Evolutionary conservation across 139 green algal species (phyloP).

Genomic region (Chlorella sorokiniana): DNA sequence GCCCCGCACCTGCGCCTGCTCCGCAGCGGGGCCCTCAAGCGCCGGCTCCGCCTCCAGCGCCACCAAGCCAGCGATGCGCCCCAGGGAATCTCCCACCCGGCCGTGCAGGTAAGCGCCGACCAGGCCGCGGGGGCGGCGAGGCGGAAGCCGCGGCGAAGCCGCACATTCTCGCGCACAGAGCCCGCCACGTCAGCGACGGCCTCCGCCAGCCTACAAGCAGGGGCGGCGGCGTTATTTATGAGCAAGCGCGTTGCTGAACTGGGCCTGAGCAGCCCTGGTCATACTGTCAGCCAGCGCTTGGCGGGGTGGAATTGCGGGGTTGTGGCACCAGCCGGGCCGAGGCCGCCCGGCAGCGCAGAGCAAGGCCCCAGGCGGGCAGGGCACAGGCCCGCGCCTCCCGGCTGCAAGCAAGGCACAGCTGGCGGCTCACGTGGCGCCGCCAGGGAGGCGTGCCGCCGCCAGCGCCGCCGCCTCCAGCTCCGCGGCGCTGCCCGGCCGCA

Average conservation of each 20-base stretch:
- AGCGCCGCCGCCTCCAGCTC: conserved; percentile 13
- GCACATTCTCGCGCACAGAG: conserved; percentile 82
- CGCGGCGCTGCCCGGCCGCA: not conserved
- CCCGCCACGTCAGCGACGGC: conserved; percentile 65
- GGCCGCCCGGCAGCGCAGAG: too few relatives aligned
- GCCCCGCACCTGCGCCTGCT: conserved; percentile 8
- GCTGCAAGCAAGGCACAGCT: not conserved
- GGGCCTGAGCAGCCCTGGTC: not conserved
- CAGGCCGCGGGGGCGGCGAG: conserved; percentile 17
- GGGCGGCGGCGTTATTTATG: not conserved
- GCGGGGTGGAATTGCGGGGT: too few relatives aligned
- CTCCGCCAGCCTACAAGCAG: conserved; percentile 49
- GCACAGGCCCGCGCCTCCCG: not conserved
- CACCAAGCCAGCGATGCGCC: conserved; percentile 60
- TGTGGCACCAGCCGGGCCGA: too few relatives aligned
- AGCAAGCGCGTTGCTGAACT: not conserved
- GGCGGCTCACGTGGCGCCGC: conserved; percentile 7
- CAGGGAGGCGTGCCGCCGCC: not conserved
- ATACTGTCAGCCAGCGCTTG: too few relatives aligned
- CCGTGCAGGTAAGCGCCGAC: conserved; percentile 75
- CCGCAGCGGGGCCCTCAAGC: conserved; percentile 5
- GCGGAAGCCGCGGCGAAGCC: conserved; percentile 67
- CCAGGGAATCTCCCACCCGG: conserved; percentile 51
- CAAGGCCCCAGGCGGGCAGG: too few relatives aligned
- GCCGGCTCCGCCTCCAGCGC: conserved; percentile 28